These are phyloP conservation scores for Leccinellum luteum DNA, from an alignment of 768 basidiomycete genomes.

Conservation along the genomic window DNA sequence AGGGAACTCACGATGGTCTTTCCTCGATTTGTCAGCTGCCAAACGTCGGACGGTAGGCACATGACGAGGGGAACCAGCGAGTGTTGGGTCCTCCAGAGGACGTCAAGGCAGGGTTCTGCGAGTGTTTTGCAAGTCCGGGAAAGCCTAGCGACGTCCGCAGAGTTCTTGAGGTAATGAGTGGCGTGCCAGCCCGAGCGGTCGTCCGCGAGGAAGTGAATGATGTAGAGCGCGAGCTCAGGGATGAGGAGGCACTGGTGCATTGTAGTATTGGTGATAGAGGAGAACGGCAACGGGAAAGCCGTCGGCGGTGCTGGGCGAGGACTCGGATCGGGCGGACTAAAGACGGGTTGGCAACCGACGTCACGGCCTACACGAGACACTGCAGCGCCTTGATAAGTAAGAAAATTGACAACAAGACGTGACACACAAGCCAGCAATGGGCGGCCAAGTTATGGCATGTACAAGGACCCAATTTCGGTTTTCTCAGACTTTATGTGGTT, in stretches of 20 bases:
- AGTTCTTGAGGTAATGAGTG: constrained; percentile 19
- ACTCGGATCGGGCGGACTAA: not conserved
- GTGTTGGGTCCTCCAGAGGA: constrained; percentile 31
- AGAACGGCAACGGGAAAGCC: not conserved
- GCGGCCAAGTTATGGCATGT: not conserved
- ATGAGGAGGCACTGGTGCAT: constrained; percentile 32
- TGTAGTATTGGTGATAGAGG: not conserved
- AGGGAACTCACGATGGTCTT: constrained; percentile 23
- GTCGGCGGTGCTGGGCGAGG: not conserved
- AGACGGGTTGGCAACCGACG: not conserved
- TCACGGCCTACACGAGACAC: not conserved
- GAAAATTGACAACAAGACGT: not conserved
- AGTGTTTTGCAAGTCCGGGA: constrained; percentile 30
- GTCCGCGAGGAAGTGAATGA: constrained; percentile 24
- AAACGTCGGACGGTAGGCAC: constrained; percentile 26
- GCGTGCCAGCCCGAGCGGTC: constrained; percentile 17
- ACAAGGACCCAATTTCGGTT: constrained; percentile 4
- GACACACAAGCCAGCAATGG: not conserved
- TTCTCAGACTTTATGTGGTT: constrained; percentile 14
- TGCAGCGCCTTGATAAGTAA: not conserved
- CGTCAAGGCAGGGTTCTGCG: constrained; percentile 28
- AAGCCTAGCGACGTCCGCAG: constrained; percentile 24
- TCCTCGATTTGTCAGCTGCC: constrained; percentile 19
- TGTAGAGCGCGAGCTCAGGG: constrained; percentile 24
- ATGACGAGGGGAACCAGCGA: constrained; percentile 29